Evolutionary conservation across 1,284 basidiomycete species (phyloP), one percentile per base, ranked within the genome.

Genomic region (Rhodofomes roseus): DNA sequence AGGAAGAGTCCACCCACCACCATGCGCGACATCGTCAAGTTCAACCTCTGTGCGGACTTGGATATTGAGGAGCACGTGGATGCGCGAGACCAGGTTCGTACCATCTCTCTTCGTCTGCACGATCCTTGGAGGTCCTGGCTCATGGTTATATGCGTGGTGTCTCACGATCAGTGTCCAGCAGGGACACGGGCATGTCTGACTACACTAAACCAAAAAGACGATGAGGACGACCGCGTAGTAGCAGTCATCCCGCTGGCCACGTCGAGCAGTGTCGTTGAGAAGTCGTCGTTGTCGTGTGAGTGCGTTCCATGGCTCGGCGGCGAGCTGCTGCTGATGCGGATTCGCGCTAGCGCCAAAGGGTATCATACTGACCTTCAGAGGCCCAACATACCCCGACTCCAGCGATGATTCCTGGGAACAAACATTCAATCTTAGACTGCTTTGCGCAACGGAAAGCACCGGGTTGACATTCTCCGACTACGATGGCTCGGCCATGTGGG

Each of bases 181-280:
- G 88, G 83, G 36, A 89, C 88, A 46, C 78, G 85, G 66, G 90
- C 84, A 56, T 93, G 91, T 71, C 75, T 92, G 37, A 88, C 83
- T 3, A 83, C 80, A 66, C 80, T 79, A 40, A 92, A 90, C 68
- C 67, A 76, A 66, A 92, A 89, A 73, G 65, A 67, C 6, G 78
- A 74, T 37, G 69, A 77, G 54, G 56, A 71, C 8, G 84, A 89
- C 62, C 81, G 87, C 54, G 74, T 92, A 66, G 76, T 85, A 39
- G 76, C 83, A 44, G 88, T 90, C 20, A 82, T 92, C 60, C 84
- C 87, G 22, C 67, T 92, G 31, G 87, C 84, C 20, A 77, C 82
- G 61, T 76, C 80, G 0, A 70, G 77, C 9, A 71, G 70, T 27
- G 71, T 81, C 16, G 73, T 81, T 8, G 72, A 76, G 56, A 78